Evolutionary conservation across 2,329 filamentous ascomycete species (phyloP), one percentile per base, ranked within the genome.

Genomic region (Colletotrichum eleusines): DNA sequence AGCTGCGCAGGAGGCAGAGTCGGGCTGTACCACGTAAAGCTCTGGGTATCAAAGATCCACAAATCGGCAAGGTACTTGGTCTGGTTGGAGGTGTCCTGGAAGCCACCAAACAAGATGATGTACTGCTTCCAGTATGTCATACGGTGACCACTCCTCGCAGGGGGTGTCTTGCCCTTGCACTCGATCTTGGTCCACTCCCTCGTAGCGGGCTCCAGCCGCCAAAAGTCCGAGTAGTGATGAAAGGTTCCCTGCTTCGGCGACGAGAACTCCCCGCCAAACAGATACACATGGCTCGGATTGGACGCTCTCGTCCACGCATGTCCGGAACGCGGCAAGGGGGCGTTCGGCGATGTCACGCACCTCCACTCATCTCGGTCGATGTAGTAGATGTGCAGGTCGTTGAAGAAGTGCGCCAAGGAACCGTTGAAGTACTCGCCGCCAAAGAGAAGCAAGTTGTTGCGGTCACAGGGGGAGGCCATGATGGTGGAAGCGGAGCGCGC

Each of bases 181-280:
- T 99, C 96, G 42, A 99, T 86, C 72, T 95, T 92, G 67, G 90
- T 93, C 96, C 96, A 99, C 83, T 99, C 96, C 76, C 94, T 88
- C 9, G 89, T 91, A 11, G 87, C 88, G 0, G 95, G 92, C 78
- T 98, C 95, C 53, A 98, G 87, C 60, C 92, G 88, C 95, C 96
- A 99, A 80, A 99, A 98, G 82, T 98, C 96, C 77, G 97, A 97
- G 84, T 99, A 99, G 81, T 99, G 96, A 80, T 99, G 98, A 78
- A 99, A 99, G 0, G 95, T 98, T 5, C 96, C 96, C 81, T 98
- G 96, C 79, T 98, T 98, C 2, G 96, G 96, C 35, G 92, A 95
- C 69, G 93, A 97, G 80, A 99, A 99, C 82, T 99, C 96, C 72
- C 95, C 96, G 74, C 96, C 96, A 77, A 98, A 98, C 20, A 99